Evolutionary conservation across 2,329 filamentous ascomycete genomes (phyloP).

Genomic region (Ceratocystis ficicola): DNA sequence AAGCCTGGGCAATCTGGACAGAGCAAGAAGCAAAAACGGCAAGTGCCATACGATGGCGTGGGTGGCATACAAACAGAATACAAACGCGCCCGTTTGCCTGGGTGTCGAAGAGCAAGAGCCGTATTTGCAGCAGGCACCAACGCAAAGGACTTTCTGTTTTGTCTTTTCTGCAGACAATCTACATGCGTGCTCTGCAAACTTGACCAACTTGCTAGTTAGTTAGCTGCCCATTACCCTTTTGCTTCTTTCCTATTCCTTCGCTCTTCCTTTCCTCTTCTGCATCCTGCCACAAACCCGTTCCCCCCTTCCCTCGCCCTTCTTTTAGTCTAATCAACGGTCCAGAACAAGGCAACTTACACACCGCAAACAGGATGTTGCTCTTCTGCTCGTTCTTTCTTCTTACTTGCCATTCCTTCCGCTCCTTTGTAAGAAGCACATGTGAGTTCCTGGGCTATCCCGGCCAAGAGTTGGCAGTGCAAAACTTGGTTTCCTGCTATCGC

Average conservation of each 20-base stretch:
- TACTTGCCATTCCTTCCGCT: neutral
- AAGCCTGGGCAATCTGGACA: neutral
- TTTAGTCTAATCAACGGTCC: neutral
- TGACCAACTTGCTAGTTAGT: neutral
- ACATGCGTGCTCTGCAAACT: neutral
- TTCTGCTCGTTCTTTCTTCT: neutral
- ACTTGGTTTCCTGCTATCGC: neutral
- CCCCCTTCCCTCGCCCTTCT: neutral
- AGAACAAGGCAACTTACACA: slow-evolving; percentile 10
- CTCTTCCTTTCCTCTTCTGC: neutral
- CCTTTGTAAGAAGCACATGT: neutral
- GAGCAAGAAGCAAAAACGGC: neutral
- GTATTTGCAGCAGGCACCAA: neutral
- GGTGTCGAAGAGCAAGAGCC: neutral
- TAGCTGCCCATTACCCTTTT: slow-evolving; percentile 2
- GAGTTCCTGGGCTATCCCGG: neutral
- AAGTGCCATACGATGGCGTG: neutral
- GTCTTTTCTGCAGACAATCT: neutral
- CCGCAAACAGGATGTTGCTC: neutral
- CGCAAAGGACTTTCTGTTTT: neutral
- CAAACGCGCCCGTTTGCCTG: slow-evolving; percentile 2
- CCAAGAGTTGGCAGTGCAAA: slow-evolving; percentile 7
- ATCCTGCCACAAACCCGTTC: neutral
- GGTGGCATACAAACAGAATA: neutral
- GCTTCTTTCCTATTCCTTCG: slow-evolving; percentile 4